phyloP scores from a whole-genome alignment of 164 flowering plant genomes.

The Dillenia suffruticosa region DNA sequence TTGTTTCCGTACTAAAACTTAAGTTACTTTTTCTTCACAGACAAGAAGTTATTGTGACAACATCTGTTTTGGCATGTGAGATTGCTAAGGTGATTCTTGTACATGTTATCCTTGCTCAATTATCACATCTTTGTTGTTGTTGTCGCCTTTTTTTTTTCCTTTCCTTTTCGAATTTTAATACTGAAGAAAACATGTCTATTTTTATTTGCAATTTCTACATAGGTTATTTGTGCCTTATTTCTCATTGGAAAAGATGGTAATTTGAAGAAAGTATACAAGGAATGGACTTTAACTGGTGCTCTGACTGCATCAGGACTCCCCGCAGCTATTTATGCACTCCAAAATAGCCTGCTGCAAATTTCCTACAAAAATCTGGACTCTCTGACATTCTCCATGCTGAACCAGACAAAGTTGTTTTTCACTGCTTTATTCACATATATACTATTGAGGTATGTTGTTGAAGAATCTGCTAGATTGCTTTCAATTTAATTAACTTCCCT shows the following conservation, averaged over 20 bases:
- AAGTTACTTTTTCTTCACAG: constrained; percentile 34
- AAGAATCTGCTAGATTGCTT: background rate
- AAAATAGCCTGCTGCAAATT: constrained; percentile 95
- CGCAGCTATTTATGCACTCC: constrained; percentile 95
- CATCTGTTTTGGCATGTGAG: constrained; percentile 85
- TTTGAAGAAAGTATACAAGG: constrained; percentile 48
- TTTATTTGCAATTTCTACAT: constrained; percentile 1
- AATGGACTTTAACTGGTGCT: constrained; percentile 87
- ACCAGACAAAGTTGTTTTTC: constrained; percentile 92
- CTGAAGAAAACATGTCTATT: background rate
- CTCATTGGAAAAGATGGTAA: constrained; percentile 72
- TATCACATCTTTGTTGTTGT: background rate
- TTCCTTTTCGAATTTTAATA: background rate
- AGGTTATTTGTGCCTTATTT: constrained; percentile 80
- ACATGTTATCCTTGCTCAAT: background rate
- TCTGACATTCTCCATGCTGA: constrained; percentile 93
- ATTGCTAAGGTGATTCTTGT: constrained; percentile 59
- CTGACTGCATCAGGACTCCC: constrained; percentile 93
- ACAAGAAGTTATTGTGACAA: constrained; percentile 86
- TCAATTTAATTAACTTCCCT: no score
- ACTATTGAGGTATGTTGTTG: constrained; percentile 61
- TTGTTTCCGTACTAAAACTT: constrained; percentile 2
- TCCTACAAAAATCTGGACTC: constrained; percentile 98
- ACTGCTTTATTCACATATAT: constrained; percentile 90
- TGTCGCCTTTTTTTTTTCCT: background rate